phyloP scores from a whole-genome alignment of 345 rosid species.

The Passiflora organensis region DNA sequence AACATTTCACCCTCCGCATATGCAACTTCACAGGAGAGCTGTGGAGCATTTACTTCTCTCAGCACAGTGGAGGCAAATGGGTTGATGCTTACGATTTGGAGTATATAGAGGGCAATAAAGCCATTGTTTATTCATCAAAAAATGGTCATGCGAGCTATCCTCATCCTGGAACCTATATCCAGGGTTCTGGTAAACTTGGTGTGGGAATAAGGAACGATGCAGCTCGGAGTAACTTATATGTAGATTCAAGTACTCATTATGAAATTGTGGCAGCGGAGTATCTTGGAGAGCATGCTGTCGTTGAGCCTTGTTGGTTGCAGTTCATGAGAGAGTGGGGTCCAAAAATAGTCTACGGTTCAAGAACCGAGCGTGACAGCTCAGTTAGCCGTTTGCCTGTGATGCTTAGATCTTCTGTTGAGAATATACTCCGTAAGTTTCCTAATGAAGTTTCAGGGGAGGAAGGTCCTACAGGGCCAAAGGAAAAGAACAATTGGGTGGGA shows the following conservation, averaged over 20 bases:
- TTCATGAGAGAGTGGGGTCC: constrained; percentile 95
- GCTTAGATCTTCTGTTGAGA: constrained; percentile 32
- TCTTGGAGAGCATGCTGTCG: constrained; percentile 42
- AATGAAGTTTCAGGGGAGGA: constrained; percentile 64
- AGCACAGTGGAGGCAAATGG: constrained; percentile 90
- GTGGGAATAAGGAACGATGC: constrained; percentile 77
- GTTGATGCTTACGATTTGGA: constrained; percentile 63
- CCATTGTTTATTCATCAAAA: constrained; percentile 60
- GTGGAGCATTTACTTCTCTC: constrained; percentile 75
- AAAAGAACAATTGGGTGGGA: constrained; percentile 83
- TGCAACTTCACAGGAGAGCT: constrained; percentile 79
- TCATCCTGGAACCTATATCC: constrained; percentile 58
- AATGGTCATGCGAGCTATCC: constrained; percentile 83
- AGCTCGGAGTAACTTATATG: constrained; percentile 30
- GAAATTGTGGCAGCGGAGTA: constrained; percentile 71
- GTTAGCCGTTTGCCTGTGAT: constrained; percentile 39
- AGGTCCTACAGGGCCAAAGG: constrained; percentile 94
- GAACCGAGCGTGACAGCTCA: constrained; percentile 47
- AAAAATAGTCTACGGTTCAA: constrained; percentile 49
- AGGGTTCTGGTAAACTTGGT: constrained; percentile 58
- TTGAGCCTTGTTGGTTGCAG: constrained; percentile 71
- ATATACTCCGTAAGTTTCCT: constrained; percentile 44
- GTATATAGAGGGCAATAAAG: constrained; percentile 51
- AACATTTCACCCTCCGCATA: constrained; percentile 81
- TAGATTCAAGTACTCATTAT: constrained; percentile 62